Conservation (phyloP, 495 filamentous ascomycete genomes). For the Pyrenopolyporus hunteri region DNA sequence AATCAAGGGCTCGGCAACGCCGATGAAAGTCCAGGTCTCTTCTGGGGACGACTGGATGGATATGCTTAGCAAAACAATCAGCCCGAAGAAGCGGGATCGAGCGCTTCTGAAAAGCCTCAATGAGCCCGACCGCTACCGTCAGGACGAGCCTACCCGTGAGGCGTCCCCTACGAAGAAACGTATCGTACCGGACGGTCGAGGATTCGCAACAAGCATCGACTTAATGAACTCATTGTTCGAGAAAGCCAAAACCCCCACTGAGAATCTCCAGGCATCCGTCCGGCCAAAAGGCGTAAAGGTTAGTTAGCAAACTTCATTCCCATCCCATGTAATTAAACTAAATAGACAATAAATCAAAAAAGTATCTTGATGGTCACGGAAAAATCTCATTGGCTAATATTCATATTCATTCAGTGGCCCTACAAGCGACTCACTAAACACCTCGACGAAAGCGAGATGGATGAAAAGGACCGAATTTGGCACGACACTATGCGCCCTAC, state of each 20-base stretch:
- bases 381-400: slow-evolving; percentile 40
- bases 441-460: slow-evolving; percentile 63
- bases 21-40: slow-evolving; percentile 63
- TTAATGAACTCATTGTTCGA: slow-evolving; percentile 90
- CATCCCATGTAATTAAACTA: neutral
- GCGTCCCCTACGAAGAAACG: slow-evolving; percentile 38
- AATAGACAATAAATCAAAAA: neutral
- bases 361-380: too few species aligned
- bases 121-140: slow-evolving; percentile 44
- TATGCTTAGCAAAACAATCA: slow-evolving; percentile 89
- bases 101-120: slow-evolving; percentile 55
- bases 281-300: slow-evolving; percentile 56
- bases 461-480: slow-evolving; percentile 61
- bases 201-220: slow-evolving; percentile 81
- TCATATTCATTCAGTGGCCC: slow-evolving; percentile 74
- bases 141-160: slow-evolving; percentile 42
- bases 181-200: slow-evolving; percentile 56
- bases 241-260: slow-evolving; percentile 58
- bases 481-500: slow-evolving; percentile 73
- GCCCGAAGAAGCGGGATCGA: slow-evolving; percentile 85
- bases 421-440: slow-evolving; percentile 78
- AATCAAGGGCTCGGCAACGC: slow-evolving; percentile 62
- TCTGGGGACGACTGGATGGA: slow-evolving; percentile 80
- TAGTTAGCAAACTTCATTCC: slow-evolving; percentile 50
- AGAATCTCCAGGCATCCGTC: slow-evolving; percentile 47